These are phyloP conservation scores for Zygoascus hellenicus DNA, from an alignment of 1,139 yeast species.

Conservation along the genomic window DNA sequence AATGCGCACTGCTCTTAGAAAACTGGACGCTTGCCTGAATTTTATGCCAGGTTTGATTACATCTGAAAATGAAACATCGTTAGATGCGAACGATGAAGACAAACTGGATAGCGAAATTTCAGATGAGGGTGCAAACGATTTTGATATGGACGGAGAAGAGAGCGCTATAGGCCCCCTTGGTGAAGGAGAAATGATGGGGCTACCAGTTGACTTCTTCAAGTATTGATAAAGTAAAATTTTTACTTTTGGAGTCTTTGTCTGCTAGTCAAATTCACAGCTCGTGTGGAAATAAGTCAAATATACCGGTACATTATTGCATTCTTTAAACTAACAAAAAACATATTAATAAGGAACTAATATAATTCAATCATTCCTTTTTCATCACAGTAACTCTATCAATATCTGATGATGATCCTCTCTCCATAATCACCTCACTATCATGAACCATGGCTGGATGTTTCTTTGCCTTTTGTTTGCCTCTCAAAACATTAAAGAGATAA, in stretches of 20 bases:
- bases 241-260: neutral
- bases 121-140: slow-evolving; percentile 6
- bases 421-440: slow-evolving; percentile 2
- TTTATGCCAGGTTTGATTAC: slow-evolving; percentile 5
- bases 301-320: neutral
- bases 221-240: neutral
- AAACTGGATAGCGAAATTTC: slow-evolving; percentile 9
- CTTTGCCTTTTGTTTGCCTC: slow-evolving; percentile 9
- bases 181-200: slow-evolving; percentile 7
- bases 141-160: slow-evolving; percentile 9
- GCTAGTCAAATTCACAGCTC: no score
- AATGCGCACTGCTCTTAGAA: slow-evolving; percentile 8
- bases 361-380: slow-evolving; percentile 2
- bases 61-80: neutral
- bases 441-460: neutral
- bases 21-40: slow-evolving; percentile 8
- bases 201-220: slow-evolving; percentile 7
- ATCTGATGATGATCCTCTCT: slow-evolving; percentile 1
- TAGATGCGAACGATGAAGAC: neutral
- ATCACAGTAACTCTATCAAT: neutral
- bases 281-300: neutral
- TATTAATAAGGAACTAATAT: neutral
- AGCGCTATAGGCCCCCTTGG: slow-evolving; percentile 6
- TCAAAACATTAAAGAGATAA: slow-evolving; percentile 6
- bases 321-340: slow-evolving; percentile 1